These are phyloP conservation scores for Phanerochaete carnosa DNA, from an alignment of 768 basidiomycete genomes.

Conservation along the genomic window DNA sequence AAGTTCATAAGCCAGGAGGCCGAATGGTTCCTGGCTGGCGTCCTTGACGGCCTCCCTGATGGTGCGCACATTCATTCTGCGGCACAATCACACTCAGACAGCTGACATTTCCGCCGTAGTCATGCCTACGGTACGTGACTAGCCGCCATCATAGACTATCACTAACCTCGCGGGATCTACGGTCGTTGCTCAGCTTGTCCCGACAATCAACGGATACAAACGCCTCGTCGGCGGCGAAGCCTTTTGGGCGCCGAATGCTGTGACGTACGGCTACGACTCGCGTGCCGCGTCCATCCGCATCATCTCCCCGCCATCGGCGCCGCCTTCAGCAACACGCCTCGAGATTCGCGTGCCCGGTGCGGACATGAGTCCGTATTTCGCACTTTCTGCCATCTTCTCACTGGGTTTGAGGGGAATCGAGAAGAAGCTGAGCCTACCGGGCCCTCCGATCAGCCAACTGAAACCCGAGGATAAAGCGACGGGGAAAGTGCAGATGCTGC, in stretches of 20 bases:
- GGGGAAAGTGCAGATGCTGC: conserved; percentile 67
- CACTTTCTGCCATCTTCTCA: conserved; percentile 82
- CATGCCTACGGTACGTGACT: conserved; percentile 68
- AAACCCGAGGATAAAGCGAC: conserved; percentile 52
- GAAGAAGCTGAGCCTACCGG: conserved; percentile 63
- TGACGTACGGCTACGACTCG: conserved; percentile 95
- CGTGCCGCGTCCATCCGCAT: conserved; percentile 91
- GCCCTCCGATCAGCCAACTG: conserved; percentile 65
- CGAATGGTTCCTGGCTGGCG: conserved; percentile 93
- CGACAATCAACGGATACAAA: conserved; percentile 96
- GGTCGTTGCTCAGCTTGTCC: conserved; percentile 54
- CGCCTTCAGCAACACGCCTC: conserved; percentile 77
- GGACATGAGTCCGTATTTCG: conserved; percentile 93
- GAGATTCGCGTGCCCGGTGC: conserved; percentile 96
- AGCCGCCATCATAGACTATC: background rate
- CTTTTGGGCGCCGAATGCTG: conserved; percentile 91
- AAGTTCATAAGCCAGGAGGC: conserved; percentile 78
- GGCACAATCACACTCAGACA: background rate
- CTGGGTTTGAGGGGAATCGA: conserved; percentile 87
- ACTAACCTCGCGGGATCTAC: background rate
- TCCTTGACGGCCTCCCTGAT: conserved; percentile 87
- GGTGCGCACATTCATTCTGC: conserved; percentile 41
- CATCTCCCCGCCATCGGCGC: conserved; percentile 87
- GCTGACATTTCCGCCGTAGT: conserved; percentile 34
- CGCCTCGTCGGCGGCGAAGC: conserved; percentile 91